Base-by-base conservation (phyloP, 768 basidiomycete species). In the Auricularia sp. region DNA sequence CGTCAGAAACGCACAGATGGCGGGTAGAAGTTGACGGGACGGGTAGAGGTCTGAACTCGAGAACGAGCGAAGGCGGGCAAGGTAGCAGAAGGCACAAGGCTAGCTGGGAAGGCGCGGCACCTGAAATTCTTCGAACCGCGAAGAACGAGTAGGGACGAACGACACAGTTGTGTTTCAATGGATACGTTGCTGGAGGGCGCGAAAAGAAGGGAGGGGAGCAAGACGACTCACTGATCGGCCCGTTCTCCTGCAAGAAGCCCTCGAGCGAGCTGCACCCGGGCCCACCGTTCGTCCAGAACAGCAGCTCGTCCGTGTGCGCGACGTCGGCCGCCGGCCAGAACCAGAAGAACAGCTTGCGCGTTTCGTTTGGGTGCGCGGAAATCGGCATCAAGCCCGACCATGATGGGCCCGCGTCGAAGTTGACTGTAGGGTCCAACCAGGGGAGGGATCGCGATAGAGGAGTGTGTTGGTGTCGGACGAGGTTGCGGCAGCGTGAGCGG, bases 261-360 rank as follows among this genome's bases (percentile, higher is more conserved):
- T 68, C 68, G 16, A 68, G 63, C 2, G 63, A 64, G 35, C 66
- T 67, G 61, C 67, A 68, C 11, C 65, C 65, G n/a, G 67, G 67
- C 3, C 67, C 67, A 72, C 76, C 76, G 45, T 77, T 77, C 4
- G 75, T 76, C 76, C 76, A 75, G 65, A 74, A 76, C 5, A 72
- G 33, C 3, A 74, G 67, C 45, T 75, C 73, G 13, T 70, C 71
- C 2, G 68, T 69, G 62, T 75, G 70, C 1, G 72, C 72, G 3
- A 67, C 66, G 59, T 75, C 73, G 39, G 69, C 73, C 4, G 75
- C 72, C 2, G 74, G 75, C 74, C 75, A 76, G 63, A 75, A 73
- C 73, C 74, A 74, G 37, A 35, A 61, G 65, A 65, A 65, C 29
- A 65, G 39, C 78, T 81, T 81, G 33, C 83, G 79, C 3, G 83